These are phyloP conservation scores for Carpinus fangiana DNA, from an alignment of 306 rosid species.

Conservation along the genomic window DNA sequence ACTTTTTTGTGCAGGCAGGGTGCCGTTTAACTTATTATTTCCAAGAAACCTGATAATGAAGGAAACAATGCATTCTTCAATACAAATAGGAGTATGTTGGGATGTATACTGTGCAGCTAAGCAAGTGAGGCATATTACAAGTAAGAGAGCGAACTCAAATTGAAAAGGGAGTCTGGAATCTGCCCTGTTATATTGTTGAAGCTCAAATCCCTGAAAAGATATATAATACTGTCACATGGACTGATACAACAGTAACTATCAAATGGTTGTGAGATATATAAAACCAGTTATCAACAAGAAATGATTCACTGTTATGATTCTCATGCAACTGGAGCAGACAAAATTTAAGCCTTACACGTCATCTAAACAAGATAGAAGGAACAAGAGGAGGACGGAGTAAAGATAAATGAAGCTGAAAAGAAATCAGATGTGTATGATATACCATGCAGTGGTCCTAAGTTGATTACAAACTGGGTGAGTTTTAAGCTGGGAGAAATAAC, in stretches of 20 bases:
- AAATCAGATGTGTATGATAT: not conserved
- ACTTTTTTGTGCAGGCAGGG: slow-evolving; percentile 53
- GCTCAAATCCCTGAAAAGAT: slow-evolving; percentile 75
- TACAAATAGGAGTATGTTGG: not conserved
- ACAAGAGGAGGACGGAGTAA: not conserved
- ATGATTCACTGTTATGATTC: not conserved
- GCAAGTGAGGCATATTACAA: slow-evolving; percentile 53
- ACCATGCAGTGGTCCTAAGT: too few species aligned
- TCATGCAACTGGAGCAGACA: not conserved
- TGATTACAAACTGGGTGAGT: too few species aligned
- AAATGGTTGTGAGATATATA: not conserved
- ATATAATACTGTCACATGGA: slow-evolving; percentile 1
- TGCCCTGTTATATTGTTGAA: slow-evolving; percentile 72
- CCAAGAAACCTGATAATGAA: slow-evolving; percentile 65
- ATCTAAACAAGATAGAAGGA: not conserved
- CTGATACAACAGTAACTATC: not conserved
- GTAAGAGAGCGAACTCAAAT: slow-evolving; percentile 48
- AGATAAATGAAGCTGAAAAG: not conserved
- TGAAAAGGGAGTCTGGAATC: slow-evolving; percentile 62
- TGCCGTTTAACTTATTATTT: slow-evolving; percentile 63
- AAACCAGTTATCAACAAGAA: not conserved
- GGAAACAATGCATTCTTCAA: slow-evolving; percentile 15
- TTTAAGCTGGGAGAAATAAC: not conserved
- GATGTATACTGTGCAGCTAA: slow-evolving; percentile 8
- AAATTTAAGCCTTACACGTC: not conserved